These are phyloP conservation scores for Eragrostis nindensis DNA, from an alignment of 176 grass and related monocot genomes.

Conservation along the genomic window DNA sequence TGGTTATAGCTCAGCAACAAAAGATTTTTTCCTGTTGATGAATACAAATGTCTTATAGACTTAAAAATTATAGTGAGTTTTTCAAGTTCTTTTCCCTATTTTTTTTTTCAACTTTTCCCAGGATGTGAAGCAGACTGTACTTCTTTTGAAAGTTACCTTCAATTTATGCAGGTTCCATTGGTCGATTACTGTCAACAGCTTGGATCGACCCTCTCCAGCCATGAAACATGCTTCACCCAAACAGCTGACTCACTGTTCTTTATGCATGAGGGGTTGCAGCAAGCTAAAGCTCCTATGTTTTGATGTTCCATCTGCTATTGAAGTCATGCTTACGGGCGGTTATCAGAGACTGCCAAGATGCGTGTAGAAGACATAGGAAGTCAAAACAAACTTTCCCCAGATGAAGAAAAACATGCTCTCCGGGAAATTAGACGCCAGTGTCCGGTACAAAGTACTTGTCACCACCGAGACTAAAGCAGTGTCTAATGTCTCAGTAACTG, in stretches of 20 bases:
- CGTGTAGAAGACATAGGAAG: constrained; percentile 79
- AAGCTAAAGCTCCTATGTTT: constrained; percentile 83
- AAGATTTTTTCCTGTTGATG: not conserved
- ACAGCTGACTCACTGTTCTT: constrained; percentile 91
- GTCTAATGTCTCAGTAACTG: constrained; percentile 66
- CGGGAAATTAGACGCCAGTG: constrained; percentile 77
- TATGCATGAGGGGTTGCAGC: constrained; percentile 79
- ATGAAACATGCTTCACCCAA: constrained; percentile 95
- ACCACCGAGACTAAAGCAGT: constrained; percentile 72
- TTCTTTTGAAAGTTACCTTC: constrained; percentile 8
- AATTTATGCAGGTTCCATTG: constrained; percentile 75
- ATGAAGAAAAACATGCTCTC: constrained; percentile 81
- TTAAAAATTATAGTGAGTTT: not conserved
- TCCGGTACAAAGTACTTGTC: constrained; percentile 86
- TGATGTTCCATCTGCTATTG: constrained; percentile 95
- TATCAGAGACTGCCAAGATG: constrained; percentile 88
- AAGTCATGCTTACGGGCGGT: constrained; percentile 78
- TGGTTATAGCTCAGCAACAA: too few relatives aligned
- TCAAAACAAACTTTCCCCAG: constrained; percentile 67
- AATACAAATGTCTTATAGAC: not conserved
- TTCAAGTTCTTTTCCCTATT: not conserved
- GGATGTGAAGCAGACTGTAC: not conserved
- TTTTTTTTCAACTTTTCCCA: not conserved
- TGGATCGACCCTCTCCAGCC: constrained; percentile 78
- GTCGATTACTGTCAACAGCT: constrained; percentile 96